Evolutionary conservation across 1,284 basidiomycete species (phyloP).

Genomic region (Bondarzewia mesenterica): DNA sequence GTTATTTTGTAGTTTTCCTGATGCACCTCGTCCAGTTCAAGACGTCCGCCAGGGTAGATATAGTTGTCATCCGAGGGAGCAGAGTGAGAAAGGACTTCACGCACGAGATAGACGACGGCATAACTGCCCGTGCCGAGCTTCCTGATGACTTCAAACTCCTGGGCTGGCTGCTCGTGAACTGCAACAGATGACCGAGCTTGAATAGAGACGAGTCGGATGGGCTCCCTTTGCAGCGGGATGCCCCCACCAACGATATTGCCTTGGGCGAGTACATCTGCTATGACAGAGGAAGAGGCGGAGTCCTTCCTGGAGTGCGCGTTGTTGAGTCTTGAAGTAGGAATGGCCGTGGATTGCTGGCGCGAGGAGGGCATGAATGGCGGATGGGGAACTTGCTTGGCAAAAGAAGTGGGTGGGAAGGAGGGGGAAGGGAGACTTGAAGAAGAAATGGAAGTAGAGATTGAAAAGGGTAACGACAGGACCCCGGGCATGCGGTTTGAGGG

Average conservation of each 20-base stretch:
- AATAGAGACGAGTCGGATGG: constrained; percentile 44
- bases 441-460: constrained; percentile 18
- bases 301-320: constrained; percentile 14
- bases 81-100: constrained; percentile 67
- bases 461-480: constrained; percentile 18
- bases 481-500: constrained; percentile 4
- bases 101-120: constrained; percentile 89
- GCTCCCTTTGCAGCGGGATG: constrained; percentile 53
- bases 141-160: constrained; percentile 77
- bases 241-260: constrained; percentile 69
- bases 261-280: constrained; percentile 59
- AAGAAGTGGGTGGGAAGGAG: constrained; percentile 14
- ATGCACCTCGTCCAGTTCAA: constrained; percentile 52
- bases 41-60: constrained; percentile 44
- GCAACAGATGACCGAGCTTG: constrained; percentile 11
- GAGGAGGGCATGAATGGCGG: constrained; percentile 3
- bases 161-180: constrained; percentile 40
- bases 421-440: constrained; percentile 15
- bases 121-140: constrained; percentile 85
- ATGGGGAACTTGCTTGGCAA: constrained; percentile 9
- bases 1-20: too few relatives aligned
- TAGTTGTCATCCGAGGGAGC: constrained; percentile 47
- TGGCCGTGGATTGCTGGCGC: constrained; percentile 16
- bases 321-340: constrained; percentile 16
- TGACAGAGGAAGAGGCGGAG: constrained; percentile 36